Evolutionary conservation across 2,329 filamentous ascomycete genomes (phyloP), one percentile per base, ranked within the genome.

Genomic region (Graphiopsis chlorocephala): DNA sequence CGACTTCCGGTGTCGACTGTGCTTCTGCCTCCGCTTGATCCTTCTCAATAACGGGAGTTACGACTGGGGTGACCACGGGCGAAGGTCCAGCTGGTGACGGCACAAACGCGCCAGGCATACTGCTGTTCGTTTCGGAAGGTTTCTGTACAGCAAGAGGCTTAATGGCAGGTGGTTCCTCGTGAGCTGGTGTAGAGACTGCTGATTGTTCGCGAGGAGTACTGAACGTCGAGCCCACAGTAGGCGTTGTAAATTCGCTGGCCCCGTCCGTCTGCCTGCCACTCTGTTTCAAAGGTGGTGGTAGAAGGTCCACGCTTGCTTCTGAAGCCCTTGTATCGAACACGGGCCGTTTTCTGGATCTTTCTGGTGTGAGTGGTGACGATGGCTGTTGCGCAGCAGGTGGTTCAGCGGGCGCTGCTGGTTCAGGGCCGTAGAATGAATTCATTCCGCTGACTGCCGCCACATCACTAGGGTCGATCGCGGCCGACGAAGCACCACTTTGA

Each of bases 261-360:
- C 59, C 62, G 23, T 66, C 68, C 2, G 52, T 45, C n/a, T 61
- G 45, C n/a, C 50, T 42, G 28, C 31, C 55, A 14, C 64, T 47
- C 33, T 69, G 67, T 29, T 67, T 71, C 48, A 75, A 63, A 26
- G 73, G 75, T 26, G 74, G 71, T 2, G 74, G 75, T 23, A 72
- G 68, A 7, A 76, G 66, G 42, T 75, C 73, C 23, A 69, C 59
- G 60, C 67, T 70, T 29, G 50, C 65, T 29, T 68, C 56, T 5
- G 67, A 71, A 20, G 63, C 62, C 42, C 64, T 66, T 10, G 57
- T 60, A 15, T 67, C 69, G n/a, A 68, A 62, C 20, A 63, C 66
- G 20, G 67, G 68, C 50, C 71, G 67, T 35, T 66, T 64, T 17
- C 61, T 68, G 31, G 68, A 70, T 56, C 71, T 65, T 38, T 73